Percentiles rank a stretch among this genome's conserved stretches.
phyloP scores from a whole-genome alignment of 2,329 filamentous ascomycete species.

The Dryadomyces quercus-mongolicae region DNA sequence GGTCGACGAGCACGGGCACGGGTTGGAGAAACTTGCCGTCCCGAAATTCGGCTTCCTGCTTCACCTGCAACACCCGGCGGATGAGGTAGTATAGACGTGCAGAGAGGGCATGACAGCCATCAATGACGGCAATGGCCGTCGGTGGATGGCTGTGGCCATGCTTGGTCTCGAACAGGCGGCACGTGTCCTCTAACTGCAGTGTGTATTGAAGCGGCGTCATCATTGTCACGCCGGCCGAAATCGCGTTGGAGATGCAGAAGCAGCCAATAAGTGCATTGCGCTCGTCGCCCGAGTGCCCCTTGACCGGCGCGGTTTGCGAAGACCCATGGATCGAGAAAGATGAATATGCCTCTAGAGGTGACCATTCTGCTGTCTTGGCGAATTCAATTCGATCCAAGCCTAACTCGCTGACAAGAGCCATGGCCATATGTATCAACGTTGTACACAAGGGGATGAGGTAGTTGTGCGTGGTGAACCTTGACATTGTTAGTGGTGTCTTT shows the following conservation, averaged over 20 bases:
- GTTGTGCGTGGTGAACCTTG: conserved; percentile 10
- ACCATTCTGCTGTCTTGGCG: conserved; percentile 1
- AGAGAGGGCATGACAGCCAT: conserved; percentile 9
- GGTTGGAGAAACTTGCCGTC: conserved; percentile 6
- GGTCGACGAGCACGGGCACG: conserved; percentile 5
- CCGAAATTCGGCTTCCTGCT: conserved; percentile 9
- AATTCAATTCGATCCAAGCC: conserved; percentile 13
- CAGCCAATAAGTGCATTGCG: conserved; percentile 29
- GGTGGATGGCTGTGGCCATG: background rate
- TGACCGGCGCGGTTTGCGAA: background rate
- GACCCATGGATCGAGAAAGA: conserved; percentile 8
- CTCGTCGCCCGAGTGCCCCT: conserved; percentile 21
- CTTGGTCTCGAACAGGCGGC: conserved; percentile 8
- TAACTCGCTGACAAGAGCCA: conserved; percentile 13
- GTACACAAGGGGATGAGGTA: conserved; percentile 11
- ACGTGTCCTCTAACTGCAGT: conserved; percentile 12
- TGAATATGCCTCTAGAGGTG: conserved; percentile 10
- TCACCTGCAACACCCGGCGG: conserved; percentile 6
- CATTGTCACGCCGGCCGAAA: conserved; percentile 8
- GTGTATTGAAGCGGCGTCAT: conserved; percentile 33
- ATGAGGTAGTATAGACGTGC: conserved; percentile 13
- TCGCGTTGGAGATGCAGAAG: conserved; percentile 26
- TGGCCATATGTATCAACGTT: conserved; percentile 12
- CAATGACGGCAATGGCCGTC: background rate
- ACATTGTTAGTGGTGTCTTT: background rate